A percentile compares a stretch with the other conserved stretches of the same genome.
These are phyloP conservation scores for Xylaria nigripes DNA, from an alignment of 495 filamentous ascomycete species.

Conservation along the genomic window DNA sequence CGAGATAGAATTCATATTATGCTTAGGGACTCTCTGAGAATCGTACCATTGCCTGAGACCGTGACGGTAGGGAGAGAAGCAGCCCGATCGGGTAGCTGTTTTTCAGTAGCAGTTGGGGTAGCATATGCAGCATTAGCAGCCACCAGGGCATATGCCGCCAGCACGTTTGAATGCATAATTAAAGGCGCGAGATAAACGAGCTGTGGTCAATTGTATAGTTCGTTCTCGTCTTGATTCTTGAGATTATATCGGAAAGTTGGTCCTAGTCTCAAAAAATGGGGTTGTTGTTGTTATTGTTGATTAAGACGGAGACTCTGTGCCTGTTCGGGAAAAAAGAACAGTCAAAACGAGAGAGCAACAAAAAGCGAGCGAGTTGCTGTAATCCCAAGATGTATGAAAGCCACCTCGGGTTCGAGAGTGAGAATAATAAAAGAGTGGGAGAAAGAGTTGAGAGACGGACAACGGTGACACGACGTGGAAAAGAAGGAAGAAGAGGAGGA, in stretches of 20 bases:
- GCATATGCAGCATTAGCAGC: constrained; percentile 47
- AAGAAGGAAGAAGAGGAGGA: not conserved
- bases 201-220: not conserved
- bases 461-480: not conserved
- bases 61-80: constrained; percentile 36
- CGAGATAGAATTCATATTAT: not conserved
- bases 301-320: constrained; percentile 12
- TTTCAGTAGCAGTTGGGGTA: constrained; percentile 49
- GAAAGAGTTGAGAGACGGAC: not conserved
- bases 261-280: constrained; percentile 1
- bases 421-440: constrained; percentile 5
- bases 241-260: not conserved
- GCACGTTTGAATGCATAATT: constrained; percentile 46
- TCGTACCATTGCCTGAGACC: constrained; percentile 40
- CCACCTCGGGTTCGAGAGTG: not conserved
- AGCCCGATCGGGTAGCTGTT: constrained; percentile 47
- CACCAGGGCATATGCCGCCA: constrained; percentile 42
- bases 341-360: constrained; percentile 29
- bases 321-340: constrained; percentile 15
- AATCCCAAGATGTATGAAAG: not conserved
- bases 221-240: not conserved
- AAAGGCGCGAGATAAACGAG: not conserved
- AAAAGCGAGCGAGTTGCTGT: constrained; percentile 33
- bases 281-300: constrained; percentile 9
- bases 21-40: not conserved